Conservation (phyloP, 208 protist species). For the Acanthamoeba culbertsoni region DNA sequence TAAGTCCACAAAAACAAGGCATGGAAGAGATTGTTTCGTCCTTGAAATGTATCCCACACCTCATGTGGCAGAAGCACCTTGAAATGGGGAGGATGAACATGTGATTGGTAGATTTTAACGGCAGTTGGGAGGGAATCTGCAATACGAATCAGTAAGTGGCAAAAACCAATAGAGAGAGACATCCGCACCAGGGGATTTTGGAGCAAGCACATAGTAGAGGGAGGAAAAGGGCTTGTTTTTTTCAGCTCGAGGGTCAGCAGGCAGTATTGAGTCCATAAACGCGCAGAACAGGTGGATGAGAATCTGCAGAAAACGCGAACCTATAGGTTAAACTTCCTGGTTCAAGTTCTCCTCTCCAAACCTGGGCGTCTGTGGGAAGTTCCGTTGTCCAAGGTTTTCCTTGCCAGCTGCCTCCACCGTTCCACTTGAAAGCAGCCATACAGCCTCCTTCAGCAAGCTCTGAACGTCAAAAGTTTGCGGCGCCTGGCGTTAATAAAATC, state of each 20-base stretch:
- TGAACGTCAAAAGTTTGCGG: not conserved
- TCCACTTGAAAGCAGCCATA: slow-evolving; percentile 40
- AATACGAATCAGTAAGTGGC: no score
- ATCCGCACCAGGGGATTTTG: not conserved
- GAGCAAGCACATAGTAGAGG: not conserved
- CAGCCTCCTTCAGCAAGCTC: slow-evolving; percentile 2
- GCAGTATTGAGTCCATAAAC: not conserved
- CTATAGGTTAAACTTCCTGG: no score
- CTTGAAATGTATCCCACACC: slow-evolving; percentile 39
- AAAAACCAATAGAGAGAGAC: no score
- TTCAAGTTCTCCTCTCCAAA: not conserved
- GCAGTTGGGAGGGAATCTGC: not conserved
- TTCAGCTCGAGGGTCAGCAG: not conserved
- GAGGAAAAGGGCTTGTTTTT: slow-evolving; percentile 30
- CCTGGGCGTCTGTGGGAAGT: slow-evolving; percentile 33
- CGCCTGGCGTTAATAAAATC: no score
- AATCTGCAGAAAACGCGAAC: not conserved
- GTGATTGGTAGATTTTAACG: slow-evolving; percentile 32
- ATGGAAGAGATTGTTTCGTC: slow-evolving; percentile 44
- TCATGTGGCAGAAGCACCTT: not conserved
- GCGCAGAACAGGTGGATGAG: slow-evolving; percentile 38
- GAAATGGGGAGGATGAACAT: slow-evolving; percentile 35
- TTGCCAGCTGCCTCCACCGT: slow-evolving; percentile 37
- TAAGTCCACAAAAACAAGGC: not conserved
- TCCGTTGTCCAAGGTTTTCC: slow-evolving; percentile 19